Evolutionary conservation across 1,284 basidiomycete species (phyloP).

Genomic region (Rhizopogon parksii): DNA sequence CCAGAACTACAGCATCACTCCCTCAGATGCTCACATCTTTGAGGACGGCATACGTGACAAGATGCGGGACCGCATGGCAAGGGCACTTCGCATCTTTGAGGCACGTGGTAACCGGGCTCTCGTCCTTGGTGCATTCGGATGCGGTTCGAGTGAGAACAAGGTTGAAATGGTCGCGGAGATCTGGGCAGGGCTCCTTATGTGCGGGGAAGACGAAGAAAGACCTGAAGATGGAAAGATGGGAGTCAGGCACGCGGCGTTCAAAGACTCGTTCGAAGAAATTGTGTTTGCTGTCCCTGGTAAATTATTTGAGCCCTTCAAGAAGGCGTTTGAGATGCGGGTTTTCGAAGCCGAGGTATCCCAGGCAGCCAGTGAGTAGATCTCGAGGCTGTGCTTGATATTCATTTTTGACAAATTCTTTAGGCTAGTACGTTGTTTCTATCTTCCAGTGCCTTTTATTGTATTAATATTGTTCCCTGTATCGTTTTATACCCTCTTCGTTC

Average conservation of each 20-base stretch:
- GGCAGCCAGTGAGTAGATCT: slow-evolving; percentile 24
- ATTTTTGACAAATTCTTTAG: not conserved
- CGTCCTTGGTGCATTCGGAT: slow-evolving; percentile 45
- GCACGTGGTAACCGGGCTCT: slow-evolving; percentile 36
- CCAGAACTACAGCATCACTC: slow-evolving; percentile 32
- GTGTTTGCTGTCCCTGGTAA: slow-evolving; percentile 40
- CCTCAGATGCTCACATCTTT: slow-evolving; percentile 30
- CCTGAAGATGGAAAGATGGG: slow-evolving; percentile 15
- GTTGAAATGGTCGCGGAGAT: slow-evolving; percentile 36
- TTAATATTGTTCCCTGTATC: not conserved
- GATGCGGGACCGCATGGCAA: slow-evolving; percentile 31
- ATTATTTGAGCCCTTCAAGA: slow-evolving; percentile 32
- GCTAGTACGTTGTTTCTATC: not conserved
- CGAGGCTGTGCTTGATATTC: not conserved
- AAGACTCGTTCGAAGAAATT: slow-evolving; percentile 37
- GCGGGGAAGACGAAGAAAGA: slow-evolving; percentile 26
- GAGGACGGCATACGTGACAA: slow-evolving; percentile 35
- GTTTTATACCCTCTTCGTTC: not conserved
- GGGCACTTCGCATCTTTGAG: slow-evolving; percentile 40
- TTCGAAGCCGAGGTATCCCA: slow-evolving; percentile 34
- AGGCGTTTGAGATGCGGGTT: slow-evolving; percentile 36
- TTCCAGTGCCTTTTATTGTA: not conserved
- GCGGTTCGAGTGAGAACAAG: slow-evolving; percentile 36
- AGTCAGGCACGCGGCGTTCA: slow-evolving; percentile 28
- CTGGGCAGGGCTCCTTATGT: slow-evolving; percentile 43